Evolutionary conservation across 2,329 filamentous ascomycete genomes (phyloP).

Genomic region (Pseudofabraea citricarpa): DNA sequence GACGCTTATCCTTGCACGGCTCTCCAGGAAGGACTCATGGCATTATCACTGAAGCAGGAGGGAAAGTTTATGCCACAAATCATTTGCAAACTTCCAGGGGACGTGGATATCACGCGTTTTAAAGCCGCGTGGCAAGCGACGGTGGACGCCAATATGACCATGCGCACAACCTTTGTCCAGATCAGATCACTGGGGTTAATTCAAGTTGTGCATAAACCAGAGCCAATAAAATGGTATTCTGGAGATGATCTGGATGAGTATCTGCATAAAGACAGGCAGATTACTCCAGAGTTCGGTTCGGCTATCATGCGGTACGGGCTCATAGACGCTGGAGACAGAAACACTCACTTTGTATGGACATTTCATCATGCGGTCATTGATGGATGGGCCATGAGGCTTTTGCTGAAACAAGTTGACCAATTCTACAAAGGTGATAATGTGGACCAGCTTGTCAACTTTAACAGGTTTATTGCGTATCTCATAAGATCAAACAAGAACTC

Average conservation of each 20-base stretch:
- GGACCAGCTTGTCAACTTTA: not conserved
- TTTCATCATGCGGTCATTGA: constrained; percentile 3
- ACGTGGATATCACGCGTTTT: constrained; percentile 4
- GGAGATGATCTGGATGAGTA: not conserved
- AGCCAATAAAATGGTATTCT: constrained; percentile 1
- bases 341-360: constrained; percentile 2
- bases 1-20: constrained; percentile 32
- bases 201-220: constrained; percentile 1
- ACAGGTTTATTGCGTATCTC: constrained; percentile 40
- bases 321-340: not conserved
- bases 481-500: constrained; percentile 31
- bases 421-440: not conserved
- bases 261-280: not conserved
- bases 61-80: constrained; percentile 28
- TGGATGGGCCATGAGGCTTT: constrained; percentile 45
- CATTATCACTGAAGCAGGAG: constrained; percentile 23
- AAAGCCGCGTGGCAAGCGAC: constrained; percentile 6
- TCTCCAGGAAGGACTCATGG: constrained; percentile 31
- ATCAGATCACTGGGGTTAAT: not conserved
- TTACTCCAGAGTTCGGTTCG: not conserved
- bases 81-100: constrained; percentile 4
- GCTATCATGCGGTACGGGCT: not conserved
- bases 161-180: not conserved
- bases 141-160: not conserved
- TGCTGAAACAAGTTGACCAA: not conserved